Base-by-base conservation (phyloP, 805 yeast species). In the Tetrapisispora fleetii region DNA sequence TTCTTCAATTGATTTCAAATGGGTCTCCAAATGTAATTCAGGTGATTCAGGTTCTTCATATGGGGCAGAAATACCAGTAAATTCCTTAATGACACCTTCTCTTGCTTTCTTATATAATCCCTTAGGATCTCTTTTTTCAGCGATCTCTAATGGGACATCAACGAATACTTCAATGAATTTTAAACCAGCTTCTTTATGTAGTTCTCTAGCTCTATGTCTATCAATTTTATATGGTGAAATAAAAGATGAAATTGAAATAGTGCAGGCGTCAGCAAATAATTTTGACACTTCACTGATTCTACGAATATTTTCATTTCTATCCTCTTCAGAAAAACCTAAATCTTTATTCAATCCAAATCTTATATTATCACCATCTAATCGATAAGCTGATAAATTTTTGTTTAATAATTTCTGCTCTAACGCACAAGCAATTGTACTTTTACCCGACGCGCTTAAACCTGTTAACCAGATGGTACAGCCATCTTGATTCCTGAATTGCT, bases 121-220 rank as follows among this genome's bases (percentile, higher is more conserved):
- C 73, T 91, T 91, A 54, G 98, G 98, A 68, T 91, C 98, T 72
- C 98, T 86, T 68, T 87, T 78, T 74, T 91, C 98, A 45, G 97
- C 98, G 53, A 91, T 88, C 60, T 83, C 89, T 46, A 91, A 75
- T 35, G 98, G 97, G 41, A 89, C 97, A 66, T 90, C 96, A 36
- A 90, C 91, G 57, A 71, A 89, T 9, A 91, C 95, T 72, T 90
- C 98, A 48, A 90, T 78, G 60, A 90, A 90, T 47, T 95, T 91
- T 53, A 91, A 71, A 39, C 76, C 76, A 54, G 82, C 79, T 51
- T 80, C 79, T 53, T 77, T 79, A 66, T 90, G 98, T 54, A 90
- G 73, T 64, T 83, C 81, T 64, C 98, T 80, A 33, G 96, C 98
- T 56, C 75, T 77, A 48, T 79, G 80, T 68, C 98, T 80, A 67